These are phyloP conservation scores for Xerocomellus dryophilus DNA, from an alignment of 768 basidiomycete genomes.

Conservation along the genomic window DNA sequence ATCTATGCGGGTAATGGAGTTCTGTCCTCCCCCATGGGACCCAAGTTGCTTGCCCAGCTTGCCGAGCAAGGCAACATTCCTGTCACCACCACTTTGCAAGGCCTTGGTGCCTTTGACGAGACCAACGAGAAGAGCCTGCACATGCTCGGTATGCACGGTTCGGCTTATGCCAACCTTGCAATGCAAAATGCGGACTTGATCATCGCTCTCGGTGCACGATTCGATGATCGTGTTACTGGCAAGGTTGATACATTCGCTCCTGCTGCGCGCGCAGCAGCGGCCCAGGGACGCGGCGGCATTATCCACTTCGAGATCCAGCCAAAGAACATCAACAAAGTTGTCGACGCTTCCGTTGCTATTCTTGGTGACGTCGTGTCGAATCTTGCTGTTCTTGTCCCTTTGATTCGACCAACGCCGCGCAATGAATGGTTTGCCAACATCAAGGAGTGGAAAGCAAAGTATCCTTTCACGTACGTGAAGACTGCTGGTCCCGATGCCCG, in stretches of 20 bases:
- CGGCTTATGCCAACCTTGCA: conserved; percentile 94
- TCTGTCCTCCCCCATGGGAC: conserved; percentile 76
- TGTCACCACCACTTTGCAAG: conserved; percentile 94
- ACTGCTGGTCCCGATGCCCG: conserved; percentile 52
- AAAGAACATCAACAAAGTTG: conserved; percentile 99
- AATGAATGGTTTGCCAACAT: conserved; percentile 82
- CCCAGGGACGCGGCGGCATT: conserved; percentile 87
- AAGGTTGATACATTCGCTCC: conserved; percentile 89
- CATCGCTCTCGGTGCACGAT: conserved; percentile 93
- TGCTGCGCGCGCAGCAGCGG: conserved; percentile 81
- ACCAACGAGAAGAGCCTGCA: conserved; percentile 80
- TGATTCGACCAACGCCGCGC: conserved; percentile 64
- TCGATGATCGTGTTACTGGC: conserved; percentile 97
- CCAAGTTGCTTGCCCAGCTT: conserved; percentile 75
- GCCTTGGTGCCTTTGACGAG: conserved; percentile 95
- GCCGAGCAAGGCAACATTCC: conserved; percentile 89
- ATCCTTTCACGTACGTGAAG: conserved; percentile 86
- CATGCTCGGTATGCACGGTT: conserved; percentile 99
- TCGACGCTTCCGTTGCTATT: conserved; percentile 90
- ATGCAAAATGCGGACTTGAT: conserved; percentile 98
- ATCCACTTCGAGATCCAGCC: conserved; percentile 99
- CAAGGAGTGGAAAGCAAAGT: conserved; percentile 77
- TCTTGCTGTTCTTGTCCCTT: conserved; percentile 75
- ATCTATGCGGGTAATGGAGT: conserved; percentile 94
- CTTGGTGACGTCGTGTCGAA: conserved; percentile 91